These are phyloP conservation scores for Monosporascus sp. DNA, from an alignment of 2,329 filamentous ascomycete species.

Conservation along the genomic window DNA sequence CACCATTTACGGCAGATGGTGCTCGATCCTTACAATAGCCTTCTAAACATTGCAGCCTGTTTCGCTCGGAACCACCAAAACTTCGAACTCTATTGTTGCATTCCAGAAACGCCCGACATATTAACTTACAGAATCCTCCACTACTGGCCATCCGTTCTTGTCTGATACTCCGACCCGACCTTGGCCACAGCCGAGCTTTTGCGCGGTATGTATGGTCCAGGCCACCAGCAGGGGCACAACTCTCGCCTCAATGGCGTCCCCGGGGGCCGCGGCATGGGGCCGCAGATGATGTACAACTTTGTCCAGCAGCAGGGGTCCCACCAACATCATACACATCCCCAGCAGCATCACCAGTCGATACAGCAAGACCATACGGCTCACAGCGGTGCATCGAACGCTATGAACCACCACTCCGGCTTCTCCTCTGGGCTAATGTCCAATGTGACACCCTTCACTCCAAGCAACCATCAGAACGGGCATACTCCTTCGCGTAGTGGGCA, in stretches of 20 bases:
- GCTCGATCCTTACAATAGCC: constrained; percentile 39
- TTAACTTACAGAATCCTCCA: constrained; percentile 35
- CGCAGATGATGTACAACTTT: constrained; percentile 62
- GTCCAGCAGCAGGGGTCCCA: constrained; percentile 31
- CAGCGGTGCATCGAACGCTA: constrained; percentile 47
- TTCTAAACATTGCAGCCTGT: constrained; percentile 44
- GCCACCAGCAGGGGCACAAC: constrained; percentile 67
- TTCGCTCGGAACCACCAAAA: constrained; percentile 45
- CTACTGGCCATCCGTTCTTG: constrained; percentile 21
- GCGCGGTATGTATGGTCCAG: constrained; percentile 67
- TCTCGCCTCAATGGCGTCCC: constrained; percentile 70
- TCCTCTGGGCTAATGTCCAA: constrained; percentile 60
- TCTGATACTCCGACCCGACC: constrained; percentile 1
- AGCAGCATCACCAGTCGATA: constrained; percentile 53
- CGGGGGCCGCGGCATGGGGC: constrained; percentile 47
- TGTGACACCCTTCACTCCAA: constrained; percentile 53
- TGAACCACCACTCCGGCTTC: constrained; percentile 54
- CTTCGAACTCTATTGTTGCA: constrained; percentile 35
- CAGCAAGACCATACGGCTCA: constrained; percentile 54
- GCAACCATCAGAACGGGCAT: constrained; percentile 53
- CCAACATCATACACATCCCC: constrained; percentile 59
- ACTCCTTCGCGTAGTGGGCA: constrained; percentile 42
- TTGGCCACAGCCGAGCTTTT: constrained; percentile 2
- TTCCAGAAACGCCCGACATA: constrained; percentile 31
- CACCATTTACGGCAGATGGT: constrained; percentile 63